These are phyloP conservation scores for Silybum marianum DNA, from an alignment of 129 eudicot species.

Conservation along the genomic window DNA sequence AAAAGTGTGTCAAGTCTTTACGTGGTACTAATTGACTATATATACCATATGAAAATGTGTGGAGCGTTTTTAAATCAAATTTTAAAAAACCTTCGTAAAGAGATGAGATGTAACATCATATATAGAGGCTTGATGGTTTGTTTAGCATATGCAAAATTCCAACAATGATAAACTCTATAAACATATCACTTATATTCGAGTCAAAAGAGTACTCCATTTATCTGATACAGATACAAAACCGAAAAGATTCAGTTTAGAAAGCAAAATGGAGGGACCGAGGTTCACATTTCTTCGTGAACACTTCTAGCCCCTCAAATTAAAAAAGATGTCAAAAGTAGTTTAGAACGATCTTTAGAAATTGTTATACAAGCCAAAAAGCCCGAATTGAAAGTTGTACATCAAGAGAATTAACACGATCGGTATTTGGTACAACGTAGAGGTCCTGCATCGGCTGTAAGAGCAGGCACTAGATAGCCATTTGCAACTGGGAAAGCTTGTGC, in stretches of 20 bases:
- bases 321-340: constrained; percentile 4
- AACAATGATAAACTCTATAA: background rate
- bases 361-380: constrained; percentile 4
- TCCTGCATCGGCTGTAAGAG: constrained; percentile 60
- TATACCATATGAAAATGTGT: background rate
- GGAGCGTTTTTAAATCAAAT: background rate
- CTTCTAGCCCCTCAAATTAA: constrained; percentile 20
- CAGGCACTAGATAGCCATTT: constrained; percentile 54
- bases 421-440: constrained; percentile 38
- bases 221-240: background rate
- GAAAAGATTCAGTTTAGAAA: background rate
- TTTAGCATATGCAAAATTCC: background rate
- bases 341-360: background rate
- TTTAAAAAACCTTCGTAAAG: background rate
- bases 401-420: constrained; percentile 41
- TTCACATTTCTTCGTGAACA: constrained; percentile 21
- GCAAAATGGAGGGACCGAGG: constrained; percentile 29
- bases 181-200: background rate
- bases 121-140: background rate
- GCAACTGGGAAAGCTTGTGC: constrained; percentile 55
- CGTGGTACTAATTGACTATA: too few species aligned
- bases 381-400: background rate
- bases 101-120: too few species aligned
- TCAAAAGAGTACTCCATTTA: background rate
- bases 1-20: too few species aligned